phyloP scores from a whole-genome alignment of 2,329 filamentous ascomycete species.

The Shiraia sp. region DNA sequence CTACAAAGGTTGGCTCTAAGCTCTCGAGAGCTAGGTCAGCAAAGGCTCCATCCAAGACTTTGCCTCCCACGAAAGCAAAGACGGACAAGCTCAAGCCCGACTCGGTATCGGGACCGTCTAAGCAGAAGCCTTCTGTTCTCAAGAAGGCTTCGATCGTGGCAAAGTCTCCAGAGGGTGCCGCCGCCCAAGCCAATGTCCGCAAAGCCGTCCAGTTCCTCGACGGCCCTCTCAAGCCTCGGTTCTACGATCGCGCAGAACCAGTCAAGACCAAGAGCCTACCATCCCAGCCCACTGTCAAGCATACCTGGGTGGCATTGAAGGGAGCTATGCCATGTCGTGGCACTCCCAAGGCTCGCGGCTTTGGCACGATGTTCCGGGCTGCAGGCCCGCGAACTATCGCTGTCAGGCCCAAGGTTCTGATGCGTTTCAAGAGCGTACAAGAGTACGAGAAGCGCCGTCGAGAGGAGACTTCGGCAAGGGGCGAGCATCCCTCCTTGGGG shows the following conservation, averaged over 20 bases:
- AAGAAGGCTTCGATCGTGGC: neutral
- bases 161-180: neutral
- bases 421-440: conserved; percentile 15
- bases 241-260: conserved; percentile 4
- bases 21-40: too few relatives aligned
- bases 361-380: conserved; percentile 2
- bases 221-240: conserved; percentile 1
- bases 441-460: conserved; percentile 10
- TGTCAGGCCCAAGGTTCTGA: conserved; percentile 7
- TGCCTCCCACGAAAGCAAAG: too few relatives aligned
- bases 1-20: too few relatives aligned
- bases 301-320: conserved; percentile 2
- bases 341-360: neutral
- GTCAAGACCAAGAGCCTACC: conserved; percentile 3
- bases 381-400: neutral
- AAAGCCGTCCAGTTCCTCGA: conserved; percentile 9
- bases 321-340: neutral
- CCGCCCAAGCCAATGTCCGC: neutral
- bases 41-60: too few relatives aligned
- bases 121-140: neutral
- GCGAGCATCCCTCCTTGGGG: conserved; percentile 1
- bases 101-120: neutral
- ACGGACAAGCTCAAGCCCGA: too few relatives aligned
- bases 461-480: neutral
- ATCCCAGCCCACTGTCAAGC: neutral